Conservation (phyloP, 225 moss, liverwort and hornwort species). For the Physcomitrellopsis africana region DNA sequence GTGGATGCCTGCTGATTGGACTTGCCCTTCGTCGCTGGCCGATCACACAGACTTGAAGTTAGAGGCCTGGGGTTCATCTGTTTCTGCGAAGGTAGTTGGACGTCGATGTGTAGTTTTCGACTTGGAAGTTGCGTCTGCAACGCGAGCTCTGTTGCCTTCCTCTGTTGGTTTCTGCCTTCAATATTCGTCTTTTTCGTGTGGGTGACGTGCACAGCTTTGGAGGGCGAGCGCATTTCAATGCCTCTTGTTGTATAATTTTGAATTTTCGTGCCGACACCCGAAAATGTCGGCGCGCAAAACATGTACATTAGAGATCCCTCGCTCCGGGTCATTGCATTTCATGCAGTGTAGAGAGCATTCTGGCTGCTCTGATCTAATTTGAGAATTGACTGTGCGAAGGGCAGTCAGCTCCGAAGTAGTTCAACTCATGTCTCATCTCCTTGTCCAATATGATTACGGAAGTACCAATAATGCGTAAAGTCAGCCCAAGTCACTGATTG, state of each 20-base stretch:
- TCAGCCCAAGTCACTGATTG: slow-evolving; percentile 30
- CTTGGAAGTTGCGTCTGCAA: background rate
- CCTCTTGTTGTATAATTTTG: background rate
- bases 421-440: background rate
- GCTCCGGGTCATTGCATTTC: background rate
- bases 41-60: slow-evolving; percentile 5
- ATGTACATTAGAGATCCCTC: background rate
- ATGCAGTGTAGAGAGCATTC: background rate
- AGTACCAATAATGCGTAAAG: slow-evolving; percentile 25
- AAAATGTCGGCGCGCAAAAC: slow-evolving; percentile 1
- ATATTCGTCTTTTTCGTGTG: background rate
- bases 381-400: slow-evolving; percentile 9
- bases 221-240: background rate
- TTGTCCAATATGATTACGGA: slow-evolving; percentile 7
- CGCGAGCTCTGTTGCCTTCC: background rate
- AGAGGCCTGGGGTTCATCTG: background rate
- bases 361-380: background rate
- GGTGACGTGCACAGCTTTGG: background rate
- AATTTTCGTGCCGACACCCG: background rate
- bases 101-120: background rate
- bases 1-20: background rate
- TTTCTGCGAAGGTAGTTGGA: slow-evolving; percentile 28
- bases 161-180: background rate
- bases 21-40: background rate
- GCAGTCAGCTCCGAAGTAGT: background rate